Percentiles rank a stretch among this genome's conserved stretches.
Evolutionary conservation across 257 asterid genomes (phyloP).

Genomic region (Penstemon barbatus): DNA sequence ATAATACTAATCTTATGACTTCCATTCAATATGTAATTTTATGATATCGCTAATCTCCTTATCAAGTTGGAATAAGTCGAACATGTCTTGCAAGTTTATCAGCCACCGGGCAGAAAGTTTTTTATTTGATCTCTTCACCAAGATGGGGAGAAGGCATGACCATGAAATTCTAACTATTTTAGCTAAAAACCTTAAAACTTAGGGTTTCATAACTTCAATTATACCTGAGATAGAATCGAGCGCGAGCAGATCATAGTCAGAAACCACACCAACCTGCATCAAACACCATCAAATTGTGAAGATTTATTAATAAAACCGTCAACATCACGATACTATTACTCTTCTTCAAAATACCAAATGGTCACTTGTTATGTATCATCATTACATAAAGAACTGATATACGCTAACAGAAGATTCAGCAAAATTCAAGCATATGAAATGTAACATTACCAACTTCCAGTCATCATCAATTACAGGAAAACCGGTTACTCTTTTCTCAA

Average conservation of each 20-base stretch:
- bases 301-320: slow-evolving; percentile 13
- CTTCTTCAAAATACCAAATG: neutral
- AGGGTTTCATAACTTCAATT: slow-evolving; percentile 23
- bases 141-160: neutral
- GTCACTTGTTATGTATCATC: no score
- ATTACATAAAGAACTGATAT: slow-evolving; percentile 11
- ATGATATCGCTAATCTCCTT: neutral
- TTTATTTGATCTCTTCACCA: slow-evolving; percentile 11
- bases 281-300: slow-evolving; percentile 25
- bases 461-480: slow-evolving; percentile 92
- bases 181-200: neutral
- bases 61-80: neutral
- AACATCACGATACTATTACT: neutral
- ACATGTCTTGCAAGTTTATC: neutral
- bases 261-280: slow-evolving; percentile 75
- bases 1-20: slow-evolving; percentile 2
- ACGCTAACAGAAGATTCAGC: slow-evolving; percentile 7
- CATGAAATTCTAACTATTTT: neutral
- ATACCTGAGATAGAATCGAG: slow-evolving; percentile 76
- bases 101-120: neutral
- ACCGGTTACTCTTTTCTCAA: slow-evolving; percentile 82
- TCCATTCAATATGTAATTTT: no score
- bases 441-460: slow-evolving; percentile 77
- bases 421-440: slow-evolving; percentile 20
- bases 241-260: slow-evolving; percentile 74